Conservation (phyloP, 148 eudicot species). For the Beta vulgaris region DNA sequence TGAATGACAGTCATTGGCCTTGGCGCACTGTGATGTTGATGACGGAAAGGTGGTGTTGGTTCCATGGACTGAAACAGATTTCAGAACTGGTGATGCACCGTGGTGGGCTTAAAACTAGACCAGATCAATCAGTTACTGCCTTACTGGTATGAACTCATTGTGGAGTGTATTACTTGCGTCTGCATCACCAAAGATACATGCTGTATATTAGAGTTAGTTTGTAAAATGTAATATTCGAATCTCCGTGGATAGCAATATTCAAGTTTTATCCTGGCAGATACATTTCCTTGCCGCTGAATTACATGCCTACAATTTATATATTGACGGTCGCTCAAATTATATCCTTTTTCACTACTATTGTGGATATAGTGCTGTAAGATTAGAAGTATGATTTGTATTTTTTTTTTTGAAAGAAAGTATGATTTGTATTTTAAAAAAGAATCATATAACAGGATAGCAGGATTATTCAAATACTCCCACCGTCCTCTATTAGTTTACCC, state of each 20-base stretch:
- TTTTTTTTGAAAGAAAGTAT: no score
- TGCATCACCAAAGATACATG: slow-evolving; percentile 18
- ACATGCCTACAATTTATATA: not conserved
- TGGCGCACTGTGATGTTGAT: slow-evolving; percentile 51
- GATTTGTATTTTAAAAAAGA: no score
- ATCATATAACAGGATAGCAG: no score
- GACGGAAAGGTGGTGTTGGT: slow-evolving; percentile 79
- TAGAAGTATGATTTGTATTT: no score
- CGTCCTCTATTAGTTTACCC: no score
- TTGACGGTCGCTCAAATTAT: not conserved
- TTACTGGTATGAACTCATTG: not conserved
- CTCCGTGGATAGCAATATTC: slow-evolving; percentile 13
- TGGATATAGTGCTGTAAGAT: no score
- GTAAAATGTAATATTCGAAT: slow-evolving; percentile 25
- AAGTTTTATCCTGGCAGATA: slow-evolving; percentile 13
- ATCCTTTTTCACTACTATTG: not conserved
- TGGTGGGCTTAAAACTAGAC: slow-evolving; percentile 61
- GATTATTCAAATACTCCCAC: no score
- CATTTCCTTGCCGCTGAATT: slow-evolving; percentile 16
- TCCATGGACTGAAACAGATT: slow-evolving; percentile 88
- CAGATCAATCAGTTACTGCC: not conserved
- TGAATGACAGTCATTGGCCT: slow-evolving; percentile 64
- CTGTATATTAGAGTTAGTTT: slow-evolving; percentile 18
- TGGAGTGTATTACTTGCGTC: slow-evolving; percentile 4
- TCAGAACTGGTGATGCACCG: slow-evolving; percentile 82